Percentiles rank a stretch among this genome's conserved stretches.
Conservation (phyloP, 1,139 yeast genomes). For the Taphrina deformans region DNA sequence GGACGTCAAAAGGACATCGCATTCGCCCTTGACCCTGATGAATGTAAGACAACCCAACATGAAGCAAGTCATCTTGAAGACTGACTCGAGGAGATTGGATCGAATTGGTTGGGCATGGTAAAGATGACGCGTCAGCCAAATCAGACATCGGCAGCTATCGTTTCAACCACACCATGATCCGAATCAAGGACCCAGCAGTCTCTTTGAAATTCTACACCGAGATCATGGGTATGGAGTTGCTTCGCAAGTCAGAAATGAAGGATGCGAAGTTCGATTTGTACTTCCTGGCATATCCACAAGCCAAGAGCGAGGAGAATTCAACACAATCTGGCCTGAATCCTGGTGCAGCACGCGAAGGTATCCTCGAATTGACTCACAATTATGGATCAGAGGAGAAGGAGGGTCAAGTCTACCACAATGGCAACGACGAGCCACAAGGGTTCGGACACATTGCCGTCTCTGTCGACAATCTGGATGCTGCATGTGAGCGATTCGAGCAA, state of each 20-base stretch:
- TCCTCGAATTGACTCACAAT: conserved; percentile 87
- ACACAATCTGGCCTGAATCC: conserved; percentile 16
- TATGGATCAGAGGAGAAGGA: conserved; percentile 90
- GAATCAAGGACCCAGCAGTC: conserved; percentile 78
- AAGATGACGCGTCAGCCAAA: conserved; percentile 51
- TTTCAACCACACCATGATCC: conserved; percentile 89
- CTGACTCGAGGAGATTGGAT: conserved; percentile 80
- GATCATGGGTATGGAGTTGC: conserved; percentile 74
- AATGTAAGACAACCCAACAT: conserved; percentile 46
- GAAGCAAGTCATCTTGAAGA: no score
- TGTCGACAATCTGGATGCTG: conserved; percentile 62
- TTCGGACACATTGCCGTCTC: conserved; percentile 83
- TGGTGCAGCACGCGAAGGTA: conserved; percentile 55
- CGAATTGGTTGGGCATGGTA: conserved; percentile 65
- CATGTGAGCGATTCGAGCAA: conserved; percentile 54
- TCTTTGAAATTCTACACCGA: conserved; percentile 60
- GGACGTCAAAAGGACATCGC: conserved; percentile 94
- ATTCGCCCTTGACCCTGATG: conserved; percentile 91
- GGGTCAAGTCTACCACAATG: conserved; percentile 76
- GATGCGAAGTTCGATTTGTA: conserved; percentile 80
- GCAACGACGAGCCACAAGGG: conserved; percentile 77
- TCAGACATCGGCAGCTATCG: conserved; percentile 54
- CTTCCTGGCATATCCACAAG: conserved; percentile 68
- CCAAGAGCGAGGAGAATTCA: conserved; percentile 35
- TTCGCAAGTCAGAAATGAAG: conserved; percentile 57